Evolutionary conservation across 192 early-diverging fungal species (phyloP), one percentile per base, ranked within the genome.

Genomic region (Podila clonocystis): DNA sequence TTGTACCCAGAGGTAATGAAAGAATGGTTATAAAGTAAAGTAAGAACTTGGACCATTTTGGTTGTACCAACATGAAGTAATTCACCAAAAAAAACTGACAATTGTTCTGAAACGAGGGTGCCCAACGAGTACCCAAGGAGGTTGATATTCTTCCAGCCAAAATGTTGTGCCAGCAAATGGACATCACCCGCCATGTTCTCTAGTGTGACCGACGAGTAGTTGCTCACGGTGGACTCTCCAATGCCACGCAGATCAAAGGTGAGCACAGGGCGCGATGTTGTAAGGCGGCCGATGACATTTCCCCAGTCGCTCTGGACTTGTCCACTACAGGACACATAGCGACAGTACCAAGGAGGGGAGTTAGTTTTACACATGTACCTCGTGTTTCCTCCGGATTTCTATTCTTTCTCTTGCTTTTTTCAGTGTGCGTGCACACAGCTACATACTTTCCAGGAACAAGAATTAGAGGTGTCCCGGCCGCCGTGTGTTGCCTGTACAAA

Each of bases 271-370:
- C 38, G 36, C 24, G 33, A 41, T 19, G 12, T 64, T 33, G 45
- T 45, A 49, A 64, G 38, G 41, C 38, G 41, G 13, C n/a, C 33
- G 33, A 64, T 64, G 63, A 64, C 63, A 22, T 20, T 17, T 20
- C 38, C 22, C 63, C 63, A 64, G 41, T 64, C 63, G 24, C 33
- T 64, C 26, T 64, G 63, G 28, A 64, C 41, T 48, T 64, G 63
- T n/a, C 63, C 63, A 48, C 63, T 64, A 28, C 28, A 41, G 2
- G 17, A 28, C 17, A 45, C 22, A n/a, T n/a, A 29, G 3, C 0
- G 26, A 36, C 15, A 41, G 19, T 15, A 3, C 0, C 6, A 28
- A 38, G 11, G 24, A 26, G 5, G 45, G 45, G 9, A 7, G 24
- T 64, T 31, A 31, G 31, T 5, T 4, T 24, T 41, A 34, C 9